phyloP scores from a whole-genome alignment of 208 protist genomes.

The Acanthamoeba rhysodes region DNA sequence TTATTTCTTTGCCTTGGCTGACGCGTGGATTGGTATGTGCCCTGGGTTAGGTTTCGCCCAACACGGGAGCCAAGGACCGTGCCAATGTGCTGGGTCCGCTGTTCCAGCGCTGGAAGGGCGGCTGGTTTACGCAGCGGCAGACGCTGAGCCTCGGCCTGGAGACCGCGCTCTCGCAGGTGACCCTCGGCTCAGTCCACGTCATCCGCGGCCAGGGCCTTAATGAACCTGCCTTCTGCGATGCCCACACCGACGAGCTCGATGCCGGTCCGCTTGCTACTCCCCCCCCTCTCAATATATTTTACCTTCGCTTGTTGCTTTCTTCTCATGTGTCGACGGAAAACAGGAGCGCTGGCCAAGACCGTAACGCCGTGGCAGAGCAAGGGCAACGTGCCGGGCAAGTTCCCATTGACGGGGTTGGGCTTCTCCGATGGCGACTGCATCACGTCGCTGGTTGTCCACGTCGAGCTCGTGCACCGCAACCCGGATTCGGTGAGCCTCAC shows the following conservation, averaged over 20 bases:
- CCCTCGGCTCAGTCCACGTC: slow-evolving; percentile 27
- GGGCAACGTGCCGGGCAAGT: neutral
- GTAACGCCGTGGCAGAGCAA: neutral
- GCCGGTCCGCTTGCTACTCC: neutral
- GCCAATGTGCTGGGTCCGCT: slow-evolving; percentile 36
- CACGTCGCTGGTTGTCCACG: neutral
- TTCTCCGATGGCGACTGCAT: slow-evolving; percentile 30
- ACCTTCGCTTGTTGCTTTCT: no score
- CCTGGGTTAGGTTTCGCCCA: neutral
- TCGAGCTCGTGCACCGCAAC: neutral
- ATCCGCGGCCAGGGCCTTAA: neutral
- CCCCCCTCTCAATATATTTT: no score
- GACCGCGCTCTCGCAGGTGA: neutral
- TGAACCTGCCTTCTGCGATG: slow-evolving; percentile 5
- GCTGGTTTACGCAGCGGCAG: slow-evolving; percentile 60
- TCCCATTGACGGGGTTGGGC: neutral
- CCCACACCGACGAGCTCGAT: slow-evolving; percentile 40
- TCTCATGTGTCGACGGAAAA: no score
- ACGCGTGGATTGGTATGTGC: neutral
- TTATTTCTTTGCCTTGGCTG: no score
- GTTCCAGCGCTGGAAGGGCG: slow-evolving; percentile 65
- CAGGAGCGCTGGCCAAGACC: neutral
- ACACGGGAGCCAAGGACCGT: slow-evolving; percentile 10
- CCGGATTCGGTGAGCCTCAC: neutral
- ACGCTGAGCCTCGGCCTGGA: slow-evolving; percentile 19